A percentile compares a stretch with the other conserved stretches of the same genome.
These are phyloP conservation scores for Craspedostauros australis DNA, from an alignment of 108 stramenopile genomes.

Conservation along the genomic window DNA sequence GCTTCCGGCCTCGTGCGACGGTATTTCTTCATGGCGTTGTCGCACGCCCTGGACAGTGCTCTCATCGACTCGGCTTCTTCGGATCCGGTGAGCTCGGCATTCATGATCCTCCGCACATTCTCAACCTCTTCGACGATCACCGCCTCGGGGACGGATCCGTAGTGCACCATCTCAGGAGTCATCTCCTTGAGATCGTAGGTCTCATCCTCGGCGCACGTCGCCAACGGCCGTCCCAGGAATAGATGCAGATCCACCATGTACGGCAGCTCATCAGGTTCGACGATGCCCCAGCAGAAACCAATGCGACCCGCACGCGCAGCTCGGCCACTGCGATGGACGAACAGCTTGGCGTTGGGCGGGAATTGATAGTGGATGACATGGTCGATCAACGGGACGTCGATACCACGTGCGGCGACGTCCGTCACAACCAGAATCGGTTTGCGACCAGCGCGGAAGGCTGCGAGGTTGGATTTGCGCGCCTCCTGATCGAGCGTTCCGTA, in stretches of 20 bases:
- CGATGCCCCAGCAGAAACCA: conserved; percentile 87
- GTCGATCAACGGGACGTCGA: conserved; percentile 97
- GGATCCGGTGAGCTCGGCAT: conserved; percentile 69
- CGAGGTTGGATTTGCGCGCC: conserved; percentile 81
- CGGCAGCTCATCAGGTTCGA: conserved; percentile 95
- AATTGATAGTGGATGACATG: conserved; percentile 97
- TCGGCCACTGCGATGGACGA: conserved; percentile 94
- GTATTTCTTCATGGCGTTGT: conserved; percentile 94
- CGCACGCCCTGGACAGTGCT: conserved; percentile 58
- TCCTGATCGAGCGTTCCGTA: conserved; percentile 97
- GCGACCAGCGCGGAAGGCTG: conserved; percentile 78
- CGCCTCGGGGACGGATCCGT: conserved; percentile 91
- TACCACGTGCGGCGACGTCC: conserved; percentile 97
- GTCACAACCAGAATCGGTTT: conserved; percentile 91
- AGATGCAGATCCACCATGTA: conserved; percentile 97
- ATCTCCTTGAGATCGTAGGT: conserved; percentile 84
- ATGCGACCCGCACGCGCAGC: conserved; percentile 90
- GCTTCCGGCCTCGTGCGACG: conserved; percentile 89
- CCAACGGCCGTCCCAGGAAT: conserved; percentile 86
- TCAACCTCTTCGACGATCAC: conserved; percentile 90
- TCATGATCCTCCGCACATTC: conserved; percentile 77
- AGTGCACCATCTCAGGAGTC: conserved; percentile 96
- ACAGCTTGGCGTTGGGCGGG: conserved; percentile 90
- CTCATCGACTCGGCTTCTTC: conserved; percentile 58
- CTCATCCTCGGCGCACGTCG: conserved; percentile 30